Conservation (phyloP, 805 yeast species). For the Metschnikowia bowlesiae region DNA sequence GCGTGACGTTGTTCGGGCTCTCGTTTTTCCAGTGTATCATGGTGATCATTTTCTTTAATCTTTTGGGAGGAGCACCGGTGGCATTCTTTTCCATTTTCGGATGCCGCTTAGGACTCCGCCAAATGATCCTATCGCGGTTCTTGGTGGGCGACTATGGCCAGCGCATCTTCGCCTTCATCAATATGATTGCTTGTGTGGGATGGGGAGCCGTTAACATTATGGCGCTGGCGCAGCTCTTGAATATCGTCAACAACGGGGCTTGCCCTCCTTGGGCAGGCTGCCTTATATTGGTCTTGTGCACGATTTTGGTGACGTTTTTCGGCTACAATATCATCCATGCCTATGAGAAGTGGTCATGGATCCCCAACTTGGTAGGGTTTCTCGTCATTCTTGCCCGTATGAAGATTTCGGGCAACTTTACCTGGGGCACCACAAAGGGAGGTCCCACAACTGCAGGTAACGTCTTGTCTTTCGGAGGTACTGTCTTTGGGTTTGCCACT, state of each 20-base stretch:
- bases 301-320: slow-evolving; percentile 71
- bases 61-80: slow-evolving; percentile 72
- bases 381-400: slow-evolving; percentile 76
- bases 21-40: slow-evolving; percentile 71
- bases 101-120: slow-evolving; percentile 80
- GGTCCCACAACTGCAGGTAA: slow-evolving; percentile 71
- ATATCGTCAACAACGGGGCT: slow-evolving; percentile 61
- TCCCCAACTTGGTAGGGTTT: slow-evolving; percentile 72
- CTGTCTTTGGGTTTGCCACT: slow-evolving; percentile 82
- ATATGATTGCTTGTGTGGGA: slow-evolving; percentile 83
- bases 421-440: slow-evolving; percentile 24
- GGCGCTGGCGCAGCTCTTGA: slow-evolving; percentile 80
- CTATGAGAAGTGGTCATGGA: slow-evolving; percentile 85
- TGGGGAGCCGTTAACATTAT: slow-evolving; percentile 94
- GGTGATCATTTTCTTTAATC: slow-evolving; percentile 64
- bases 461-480: slow-evolving; percentile 77
- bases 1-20: slow-evolving; percentile 57
- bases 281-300: slow-evolving; percentile 60
- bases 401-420: slow-evolving; percentile 61
- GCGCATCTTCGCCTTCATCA: slow-evolving; percentile 72
- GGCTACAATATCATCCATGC: slow-evolving; percentile 80
- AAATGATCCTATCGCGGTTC: slow-evolving; percentile 76
- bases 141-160: slow-evolving; percentile 72
- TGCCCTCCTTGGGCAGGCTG: slow-evolving; percentile 93
- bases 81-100: slow-evolving; percentile 84